Base-by-base conservation (phyloP, 2,329 filamentous ascomycete genomes). In the Penicillium sp. region DNA sequence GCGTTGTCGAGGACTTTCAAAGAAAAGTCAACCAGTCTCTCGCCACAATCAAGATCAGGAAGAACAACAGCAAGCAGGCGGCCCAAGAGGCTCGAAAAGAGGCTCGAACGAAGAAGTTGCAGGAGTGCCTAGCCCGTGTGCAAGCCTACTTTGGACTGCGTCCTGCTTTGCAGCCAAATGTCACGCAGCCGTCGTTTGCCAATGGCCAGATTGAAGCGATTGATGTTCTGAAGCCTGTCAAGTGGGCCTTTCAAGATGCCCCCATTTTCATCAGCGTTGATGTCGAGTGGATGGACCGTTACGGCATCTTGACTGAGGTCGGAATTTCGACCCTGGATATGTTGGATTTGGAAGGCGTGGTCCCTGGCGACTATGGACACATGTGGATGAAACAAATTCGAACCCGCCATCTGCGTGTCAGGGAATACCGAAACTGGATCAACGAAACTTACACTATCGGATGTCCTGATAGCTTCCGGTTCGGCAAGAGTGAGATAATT, bases 261-360 rank as follows among this genome's bases (percentile, higher is more conserved):
- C 80, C 84, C 0, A 79, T 95, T 8, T 88, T 97, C 62, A 78
- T 96, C 55, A 85, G 83, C 58, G 79, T 97, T 42, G 94, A 99
- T 64, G 77, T 94, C 32, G 94, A 99, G 72, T 86, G 87, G 1
- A 90, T 86, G 55, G 94, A 99, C 70, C 74, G 75, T 23, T 78
- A 83, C 42, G 82, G 85, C 13, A 76, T 80, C 34, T 81, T 97
- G 55, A 96, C 92, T 0, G 94, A 99, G 71, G 80, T 99, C 38
- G 94, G 94, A 1, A 79, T 99, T 39, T 87, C 90, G 1, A 86
- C 87, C 3, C 78, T 97, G 0, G 91, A 97, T 68, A 91, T 88
- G 1, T 70, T 75, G 21, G 79, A 84, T 48, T 71, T 91, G 23
- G 64, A 73, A 1, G 74, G 71, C 8, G 58, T 85, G 0, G 65